Base-by-base conservation (phyloP, 75 land plant species). In the Larix kaempferi region DNA sequence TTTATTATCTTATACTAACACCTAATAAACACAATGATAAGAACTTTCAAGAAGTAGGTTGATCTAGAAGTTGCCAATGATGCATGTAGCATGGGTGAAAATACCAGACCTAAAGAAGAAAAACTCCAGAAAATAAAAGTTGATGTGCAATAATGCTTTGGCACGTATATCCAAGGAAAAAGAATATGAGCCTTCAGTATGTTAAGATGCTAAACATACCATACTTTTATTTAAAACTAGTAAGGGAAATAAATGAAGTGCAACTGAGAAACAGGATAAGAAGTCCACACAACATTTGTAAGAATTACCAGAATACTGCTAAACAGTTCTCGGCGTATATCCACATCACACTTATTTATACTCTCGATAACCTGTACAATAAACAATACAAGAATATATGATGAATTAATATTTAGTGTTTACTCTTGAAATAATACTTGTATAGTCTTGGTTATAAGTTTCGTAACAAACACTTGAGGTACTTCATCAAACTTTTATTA, bases 341-440 rank as follows among this genome's bases (percentile, higher is more conserved):
- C 98, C 79, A 87, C 91, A 80, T 95, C 98, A 82, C 94, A 93
- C 80, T 83, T 95, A 69, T 88, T 93, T 79, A 95, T 91, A 84
- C 98, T 93, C 58, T 95, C 96, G 57, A 91, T 82, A 54, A 95
- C 98, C 98, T 95, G 88, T 61, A 60, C 15, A 62, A 22, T 44
- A 81, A 60, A 39, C 14, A 81, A 39, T 33, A 81, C 60, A 73
- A 73, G 59, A 41, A 37, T 54, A 64, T 13, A 10, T 77, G 19
- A 33, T 26, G 11, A 27, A 21, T 79, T 37, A n/a, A 12, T 12
- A 3, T 0, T 44, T 69, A 41, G n/a, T 11, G 5, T n/a, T 22
- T 41, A 41, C 23, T 49, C 54, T 49, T 49, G 54, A 8, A 49
- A 8, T 10, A 49, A 49, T 49, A 49, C 54, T 0, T 49, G 12